Percentiles rank a stretch among this genome's conserved stretches.
These are phyloP conservation scores for Tagetes erecta DNA, from an alignment of 129 eudicot species.

Conservation along the genomic window DNA sequence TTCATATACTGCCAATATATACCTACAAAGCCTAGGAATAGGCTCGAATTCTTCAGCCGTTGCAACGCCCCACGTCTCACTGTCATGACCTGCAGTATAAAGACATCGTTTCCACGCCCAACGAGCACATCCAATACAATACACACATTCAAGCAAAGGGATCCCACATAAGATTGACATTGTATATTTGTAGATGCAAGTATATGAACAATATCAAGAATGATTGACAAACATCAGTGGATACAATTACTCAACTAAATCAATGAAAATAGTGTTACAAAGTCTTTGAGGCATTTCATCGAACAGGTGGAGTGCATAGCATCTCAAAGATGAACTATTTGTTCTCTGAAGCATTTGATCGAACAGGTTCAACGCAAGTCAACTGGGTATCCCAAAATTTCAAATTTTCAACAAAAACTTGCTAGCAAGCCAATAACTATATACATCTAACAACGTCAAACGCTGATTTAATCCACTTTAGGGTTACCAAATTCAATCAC, in stretches of 20 bases:
- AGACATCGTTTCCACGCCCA: constrained; percentile 97
- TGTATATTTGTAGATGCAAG: constrained; percentile 23
- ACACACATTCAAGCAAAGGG: constrained; percentile 89
- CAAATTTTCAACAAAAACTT: background rate
- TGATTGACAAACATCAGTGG: background rate
- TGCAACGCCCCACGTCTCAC: constrained; percentile 81
- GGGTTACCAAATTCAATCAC: background rate
- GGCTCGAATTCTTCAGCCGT: constrained; percentile 87
- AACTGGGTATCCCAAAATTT: constrained; percentile 7
- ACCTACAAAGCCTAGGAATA: constrained; percentile 84
- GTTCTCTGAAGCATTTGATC: constrained; percentile 13
- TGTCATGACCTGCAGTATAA: constrained; percentile 79
- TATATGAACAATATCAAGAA: constrained; percentile 11
- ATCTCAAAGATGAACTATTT: background rate
- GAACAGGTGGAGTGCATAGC: constrained; percentile 12
- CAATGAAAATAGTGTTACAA: background rate
- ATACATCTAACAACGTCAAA: constrained; percentile 2
- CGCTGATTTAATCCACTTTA: background rate
- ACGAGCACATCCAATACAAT: constrained; percentile 81
- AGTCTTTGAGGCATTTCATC: constrained; percentile 12
- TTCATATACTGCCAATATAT: constrained; percentile 80
- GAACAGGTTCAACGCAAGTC: constrained; percentile 24
- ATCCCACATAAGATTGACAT: constrained; percentile 88
- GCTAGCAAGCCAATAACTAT: background rate
- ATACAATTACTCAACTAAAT: constrained; percentile 3